Conservation (phyloP, 1,284 basidiomycete genomes). For the Ustilago esculenta region DNA sequence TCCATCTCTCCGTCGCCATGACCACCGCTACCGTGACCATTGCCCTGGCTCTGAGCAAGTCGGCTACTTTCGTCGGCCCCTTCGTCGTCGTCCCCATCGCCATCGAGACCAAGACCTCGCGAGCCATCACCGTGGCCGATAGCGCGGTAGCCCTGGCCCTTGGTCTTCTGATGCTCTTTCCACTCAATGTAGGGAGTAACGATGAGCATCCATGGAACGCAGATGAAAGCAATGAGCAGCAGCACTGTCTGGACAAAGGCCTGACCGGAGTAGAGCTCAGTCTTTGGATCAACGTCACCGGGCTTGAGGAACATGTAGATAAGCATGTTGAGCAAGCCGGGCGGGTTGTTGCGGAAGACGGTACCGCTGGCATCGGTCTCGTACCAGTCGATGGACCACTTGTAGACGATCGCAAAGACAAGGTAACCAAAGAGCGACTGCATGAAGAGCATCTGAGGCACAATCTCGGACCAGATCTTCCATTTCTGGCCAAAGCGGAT, state of each 20-base stretch:
- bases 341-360: slow-evolving; percentile 72
- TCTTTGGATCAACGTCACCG: slow-evolving; percentile 73
- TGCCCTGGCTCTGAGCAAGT: slow-evolving; percentile 61
- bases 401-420: slow-evolving; percentile 93
- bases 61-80: slow-evolving; percentile 70
- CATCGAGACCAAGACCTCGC: slow-evolving; percentile 46
- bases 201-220: slow-evolving; percentile 94
- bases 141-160: slow-evolving; percentile 81
- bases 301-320: slow-evolving; percentile 67
- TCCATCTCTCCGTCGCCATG: slow-evolving; percentile 76
- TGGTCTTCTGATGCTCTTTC: slow-evolving; percentile 87
- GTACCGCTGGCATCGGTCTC: slow-evolving; percentile 71
- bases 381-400: slow-evolving; percentile 94
- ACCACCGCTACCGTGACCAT: slow-evolving; percentile 83
- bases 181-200: slow-evolving; percentile 92
- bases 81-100: slow-evolving; percentile 52
- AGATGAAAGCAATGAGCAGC: slow-evolving; percentile 81
- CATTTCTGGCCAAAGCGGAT: slow-evolving; percentile 85
- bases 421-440: slow-evolving; percentile 98
- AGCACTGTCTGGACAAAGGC: slow-evolving; percentile 83
- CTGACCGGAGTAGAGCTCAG: slow-evolving; percentile 87
- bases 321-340: slow-evolving; percentile 76
- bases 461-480: slow-evolving; percentile 91
- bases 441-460: slow-evolving; percentile 96
- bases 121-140: slow-evolving; percentile 67